Conservation (phyloP, 768 basidiomycete species). For the Trametes villosa region DNA sequence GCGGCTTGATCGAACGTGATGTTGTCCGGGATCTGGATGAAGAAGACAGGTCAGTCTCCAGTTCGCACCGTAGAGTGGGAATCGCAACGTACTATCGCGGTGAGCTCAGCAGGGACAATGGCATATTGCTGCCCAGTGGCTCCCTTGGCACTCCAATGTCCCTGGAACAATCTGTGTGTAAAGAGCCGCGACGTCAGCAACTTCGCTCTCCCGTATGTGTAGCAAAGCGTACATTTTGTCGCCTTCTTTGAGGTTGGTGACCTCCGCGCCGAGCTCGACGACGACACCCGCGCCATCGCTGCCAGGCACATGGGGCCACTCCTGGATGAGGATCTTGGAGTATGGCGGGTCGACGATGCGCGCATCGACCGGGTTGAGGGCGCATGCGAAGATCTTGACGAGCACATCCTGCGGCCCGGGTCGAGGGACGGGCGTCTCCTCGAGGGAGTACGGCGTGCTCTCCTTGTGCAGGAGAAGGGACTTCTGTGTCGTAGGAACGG, state of each 20-base stretch:
- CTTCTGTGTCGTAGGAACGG: too few species aligned
- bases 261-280: constrained; percentile 43
- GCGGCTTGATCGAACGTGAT: constrained; percentile 43
- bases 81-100: constrained; percentile 24
- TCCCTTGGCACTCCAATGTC: too few species aligned
- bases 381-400: background rate
- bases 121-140: too few species aligned
- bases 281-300: constrained; percentile 41
- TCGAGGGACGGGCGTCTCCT: background rate
- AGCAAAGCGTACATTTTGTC: constrained; percentile 46
- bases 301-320: constrained; percentile 4
- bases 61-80: background rate
- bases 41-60: background rate
- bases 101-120: background rate
- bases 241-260: constrained; percentile 40
- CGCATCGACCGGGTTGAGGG: background rate
- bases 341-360: background rate
- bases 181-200: background rate
- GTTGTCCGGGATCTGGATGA: constrained; percentile 37
- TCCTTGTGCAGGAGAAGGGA: background rate
- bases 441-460: background rate
- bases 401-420: background rate
- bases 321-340: background rate
- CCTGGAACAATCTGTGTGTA: background rate
- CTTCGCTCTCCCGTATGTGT: too few species aligned